Base-by-base conservation (phyloP, 306 rosid genomes). In the Quercus ilex region DNA sequence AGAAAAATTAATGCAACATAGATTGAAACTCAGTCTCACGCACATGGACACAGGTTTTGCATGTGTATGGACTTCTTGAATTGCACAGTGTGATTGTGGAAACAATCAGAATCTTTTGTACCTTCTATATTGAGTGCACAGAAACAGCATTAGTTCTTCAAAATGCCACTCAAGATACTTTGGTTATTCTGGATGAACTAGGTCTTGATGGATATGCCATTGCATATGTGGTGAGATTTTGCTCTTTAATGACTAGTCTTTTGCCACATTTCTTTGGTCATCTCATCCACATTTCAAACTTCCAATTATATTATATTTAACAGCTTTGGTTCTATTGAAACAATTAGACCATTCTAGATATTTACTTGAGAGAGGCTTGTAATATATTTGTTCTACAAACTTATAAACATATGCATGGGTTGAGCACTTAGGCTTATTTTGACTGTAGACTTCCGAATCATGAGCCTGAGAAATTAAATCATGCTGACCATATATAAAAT, bases 151-250 rank as follows among this genome's bases (percentile, higher is more conserved):
- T 91, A 19, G 93, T 92, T 80, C 99, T 95, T 69, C 97, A 90
- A 70, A 88, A 88, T 67, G 97, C 98, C 23, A 95, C 97, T 69
- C 97, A 83, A 87, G 91, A 95, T 87, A 91, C 99, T 77, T 85
- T 92, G 78, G 96, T 92, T 65, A 89, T 95, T 86, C 94, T 92
- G 43, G 98, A 92, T 69, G 98, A 95, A 88, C 76, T 95, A 84
- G 97, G 99, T 58, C 93, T 91, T 79, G 98, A 95, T 77, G 98
- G 99, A 78, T 95, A 95, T 75, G 98, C 98, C 86, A 95, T 95
- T 79, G 98, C 99, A 60, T 95, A 91, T 79, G 90, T 97, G 71
- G 99, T 95, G 81, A 91, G 96, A 41, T 71, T 64, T 68, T 35
- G 6, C 78, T 19, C 71, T 69, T 72, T 17, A 69, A 69, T 63